Conservation (phyloP, 2,329 filamentous ascomycete genomes). For the Sporothrix schenckii region DNA sequence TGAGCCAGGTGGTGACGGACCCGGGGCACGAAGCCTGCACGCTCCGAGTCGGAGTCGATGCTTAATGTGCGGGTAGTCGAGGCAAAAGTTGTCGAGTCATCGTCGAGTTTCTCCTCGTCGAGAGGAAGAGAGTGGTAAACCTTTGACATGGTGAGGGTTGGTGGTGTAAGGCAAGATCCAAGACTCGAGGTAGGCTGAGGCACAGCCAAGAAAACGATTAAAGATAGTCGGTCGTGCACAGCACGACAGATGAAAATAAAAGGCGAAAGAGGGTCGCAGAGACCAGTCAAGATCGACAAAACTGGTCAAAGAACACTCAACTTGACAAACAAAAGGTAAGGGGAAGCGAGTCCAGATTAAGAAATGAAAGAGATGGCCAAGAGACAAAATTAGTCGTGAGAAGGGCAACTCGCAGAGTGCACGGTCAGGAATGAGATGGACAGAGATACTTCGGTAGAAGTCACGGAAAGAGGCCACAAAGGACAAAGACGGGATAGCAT, state of each 20-base stretch:
- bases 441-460: constrained; percentile 3
- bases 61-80: constrained; percentile 29
- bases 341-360: constrained; percentile 21
- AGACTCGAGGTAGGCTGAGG: not conserved
- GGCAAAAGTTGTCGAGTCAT: constrained; percentile 24
- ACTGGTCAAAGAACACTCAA: constrained; percentile 21
- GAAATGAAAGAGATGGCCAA: not conserved
- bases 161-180: constrained; percentile 27
- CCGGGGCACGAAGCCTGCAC: constrained; percentile 28
- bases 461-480: constrained; percentile 28
- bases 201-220: constrained; percentile 6
- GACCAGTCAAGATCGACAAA: constrained; percentile 24
- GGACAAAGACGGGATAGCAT: not conserved
- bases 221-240: constrained; percentile 25
- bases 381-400: not conserved
- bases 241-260: constrained; percentile 15
- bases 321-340: not conserved
- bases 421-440: constrained; percentile 11
- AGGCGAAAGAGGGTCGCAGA: constrained; percentile 11
- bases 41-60: constrained; percentile 30
- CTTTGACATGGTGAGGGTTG: constrained; percentile 41
- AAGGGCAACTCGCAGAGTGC: constrained; percentile 20
- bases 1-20: constrained; percentile 26
- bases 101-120: constrained; percentile 45
- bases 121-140: constrained; percentile 44